Conservation (phyloP, 768 basidiomycete genomes). For the Rhodosporidiobolus sp. region DNA sequence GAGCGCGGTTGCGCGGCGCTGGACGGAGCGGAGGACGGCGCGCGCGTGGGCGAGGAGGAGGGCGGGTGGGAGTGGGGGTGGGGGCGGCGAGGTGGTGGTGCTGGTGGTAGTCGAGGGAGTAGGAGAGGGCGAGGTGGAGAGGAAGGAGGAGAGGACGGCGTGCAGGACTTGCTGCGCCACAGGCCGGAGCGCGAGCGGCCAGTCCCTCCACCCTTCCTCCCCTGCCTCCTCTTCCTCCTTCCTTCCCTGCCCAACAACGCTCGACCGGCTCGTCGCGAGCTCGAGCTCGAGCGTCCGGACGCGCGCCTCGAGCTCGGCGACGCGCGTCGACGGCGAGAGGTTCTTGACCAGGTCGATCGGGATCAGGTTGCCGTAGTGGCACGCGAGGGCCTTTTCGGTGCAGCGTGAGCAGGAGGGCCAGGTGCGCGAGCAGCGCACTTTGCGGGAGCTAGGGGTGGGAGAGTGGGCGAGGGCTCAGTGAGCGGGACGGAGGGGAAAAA, state of each 20-base stretch:
- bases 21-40: neutral
- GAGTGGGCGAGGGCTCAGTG: neutral
- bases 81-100: too few relatives aligned
- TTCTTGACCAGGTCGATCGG: slow-evolving; percentile 22
- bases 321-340: neutral
- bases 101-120: too few relatives aligned
- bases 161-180: too few relatives aligned
- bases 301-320: slow-evolving; percentile 4
- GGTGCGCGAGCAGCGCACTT: slow-evolving; percentile 23
- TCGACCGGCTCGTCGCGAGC: neutral
- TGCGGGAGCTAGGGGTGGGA: slow-evolving; percentile 3
- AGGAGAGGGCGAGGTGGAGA: neutral
- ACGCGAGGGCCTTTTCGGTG: neutral
- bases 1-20: neutral
- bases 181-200: too few relatives aligned
- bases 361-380: slow-evolving; percentile 23
- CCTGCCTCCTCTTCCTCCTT: too few relatives aligned
- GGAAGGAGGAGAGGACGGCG: neutral
- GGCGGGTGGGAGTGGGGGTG: too few relatives aligned
- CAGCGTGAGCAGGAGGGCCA: slow-evolving; percentile 20
- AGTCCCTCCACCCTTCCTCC: neutral
- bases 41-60: neutral
- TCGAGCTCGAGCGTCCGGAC: slow-evolving; percentile 17
- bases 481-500: too few relatives aligned
- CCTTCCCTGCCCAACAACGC: too few relatives aligned